Conservation (phyloP, 2,329 filamentous ascomycete genomes). For the Colletotrichum gigasporum region DNA sequence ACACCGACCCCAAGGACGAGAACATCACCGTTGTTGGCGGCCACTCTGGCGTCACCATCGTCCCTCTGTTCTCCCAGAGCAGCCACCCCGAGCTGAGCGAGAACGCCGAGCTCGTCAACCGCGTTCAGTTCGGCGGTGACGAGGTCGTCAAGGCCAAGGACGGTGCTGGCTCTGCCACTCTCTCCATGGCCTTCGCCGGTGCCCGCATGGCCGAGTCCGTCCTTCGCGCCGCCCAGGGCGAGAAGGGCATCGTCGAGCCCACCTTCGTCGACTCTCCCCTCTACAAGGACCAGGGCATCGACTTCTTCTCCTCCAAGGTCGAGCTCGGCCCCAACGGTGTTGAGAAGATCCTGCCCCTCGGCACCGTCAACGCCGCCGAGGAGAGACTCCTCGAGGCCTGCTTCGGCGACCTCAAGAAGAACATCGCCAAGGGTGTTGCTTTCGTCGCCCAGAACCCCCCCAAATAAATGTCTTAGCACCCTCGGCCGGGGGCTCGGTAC, state of each 20-base stretch:
- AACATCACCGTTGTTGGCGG: constrained; percentile 96
- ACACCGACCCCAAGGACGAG: constrained; percentile 89
- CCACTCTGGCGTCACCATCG: constrained; percentile 98
- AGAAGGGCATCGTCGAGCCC: constrained; percentile 95
- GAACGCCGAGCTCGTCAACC: constrained; percentile 83
- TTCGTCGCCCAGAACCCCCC: constrained; percentile 69
- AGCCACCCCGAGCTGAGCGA: constrained; percentile 84
- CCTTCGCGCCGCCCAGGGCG: constrained; percentile 90
- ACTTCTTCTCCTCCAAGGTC: constrained; percentile 96
- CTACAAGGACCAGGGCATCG: constrained; percentile 97
- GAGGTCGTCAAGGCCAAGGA: constrained; percentile 99
- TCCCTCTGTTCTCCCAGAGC: constrained; percentile 96
- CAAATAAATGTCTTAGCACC: constrained; percentile 57
- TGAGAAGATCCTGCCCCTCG: constrained; percentile 90
- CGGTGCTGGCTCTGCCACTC: constrained; percentile 93
- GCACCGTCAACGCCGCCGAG: constrained; percentile 86
- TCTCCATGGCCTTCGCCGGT: constrained; percentile 99
- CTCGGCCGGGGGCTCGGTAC: too few species aligned
- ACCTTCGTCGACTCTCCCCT: constrained; percentile 97
- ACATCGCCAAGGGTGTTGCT: constrained; percentile 88
- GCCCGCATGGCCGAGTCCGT: constrained; percentile 86
- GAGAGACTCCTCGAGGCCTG: constrained; percentile 88
- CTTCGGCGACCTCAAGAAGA: constrained; percentile 87
- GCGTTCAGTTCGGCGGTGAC: constrained; percentile 98
- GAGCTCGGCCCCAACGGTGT: constrained; percentile 97